Evolutionary conservation across 352 stramenopile genomes (phyloP).

Genomic region (Phytophthora megakarya): DNA sequence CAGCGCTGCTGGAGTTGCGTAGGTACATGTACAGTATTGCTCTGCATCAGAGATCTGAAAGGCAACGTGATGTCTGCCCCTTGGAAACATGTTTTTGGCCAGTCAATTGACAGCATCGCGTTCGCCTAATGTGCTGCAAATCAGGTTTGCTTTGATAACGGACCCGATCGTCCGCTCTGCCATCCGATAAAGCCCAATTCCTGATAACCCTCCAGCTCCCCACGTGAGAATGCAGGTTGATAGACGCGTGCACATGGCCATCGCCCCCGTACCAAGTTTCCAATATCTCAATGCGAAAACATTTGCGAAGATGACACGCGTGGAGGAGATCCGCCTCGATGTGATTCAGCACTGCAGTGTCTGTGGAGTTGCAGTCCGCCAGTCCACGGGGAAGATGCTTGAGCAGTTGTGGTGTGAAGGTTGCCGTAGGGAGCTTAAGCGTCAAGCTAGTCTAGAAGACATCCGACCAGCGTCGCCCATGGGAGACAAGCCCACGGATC

Average conservation of each 20-base stretch:
- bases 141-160: conserved; percentile 12
- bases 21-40: too few relatives aligned
- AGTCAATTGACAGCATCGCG: not conserved
- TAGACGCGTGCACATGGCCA: conserved; percentile 6
- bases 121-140: conserved; percentile 3
- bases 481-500: conserved; percentile 1
- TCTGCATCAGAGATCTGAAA: too few relatives aligned
- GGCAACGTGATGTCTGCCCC: too few relatives aligned
- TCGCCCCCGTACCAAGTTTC: conserved; percentile 14
- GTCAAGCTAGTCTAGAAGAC: conserved; percentile 22
- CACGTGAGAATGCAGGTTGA: conserved; percentile 18
- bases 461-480: conserved; percentile 26
- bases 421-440: conserved; percentile 11
- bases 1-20: too few relatives aligned
- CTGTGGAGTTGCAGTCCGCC: conserved; percentile 11
- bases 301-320: not conserved
- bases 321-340: conserved; percentile 22
- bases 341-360: conserved; percentile 13
- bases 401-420: conserved; percentile 9
- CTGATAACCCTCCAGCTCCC: not conserved
- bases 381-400: not conserved
- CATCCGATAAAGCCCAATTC: conserved; percentile 7
- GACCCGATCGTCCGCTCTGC: not conserved
- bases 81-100: too few relatives aligned
- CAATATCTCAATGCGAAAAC: conserved; percentile 1